These are phyloP conservation scores for Angomonas ambiguus DNA, from an alignment of 208 protist species.

Conservation along the genomic window DNA sequence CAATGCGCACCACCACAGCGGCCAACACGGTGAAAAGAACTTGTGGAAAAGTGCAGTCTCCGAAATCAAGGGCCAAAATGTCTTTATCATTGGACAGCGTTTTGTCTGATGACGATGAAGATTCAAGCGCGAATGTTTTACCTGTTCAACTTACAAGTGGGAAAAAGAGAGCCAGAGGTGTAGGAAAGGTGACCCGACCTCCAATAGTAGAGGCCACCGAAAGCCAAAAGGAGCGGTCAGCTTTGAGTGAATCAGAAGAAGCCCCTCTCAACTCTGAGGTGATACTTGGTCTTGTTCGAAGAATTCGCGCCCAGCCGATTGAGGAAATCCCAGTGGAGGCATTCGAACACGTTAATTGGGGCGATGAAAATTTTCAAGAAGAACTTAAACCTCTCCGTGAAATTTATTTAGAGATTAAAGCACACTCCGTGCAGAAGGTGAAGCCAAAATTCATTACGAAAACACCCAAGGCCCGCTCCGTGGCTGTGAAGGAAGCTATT, in stretches of 20 bases:
- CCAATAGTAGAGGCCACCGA: not conserved
- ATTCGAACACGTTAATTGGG: slow-evolving; percentile 46
- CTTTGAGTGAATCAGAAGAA: slow-evolving; percentile 24
- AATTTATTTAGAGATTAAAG: slow-evolving; percentile 60
- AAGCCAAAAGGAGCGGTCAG: not conserved
- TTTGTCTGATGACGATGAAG: not conserved
- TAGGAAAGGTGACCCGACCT: slow-evolving; percentile 1
- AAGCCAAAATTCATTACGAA: slow-evolving; percentile 11
- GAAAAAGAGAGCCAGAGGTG: slow-evolving; percentile 10
- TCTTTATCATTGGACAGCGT: slow-evolving; percentile 13
- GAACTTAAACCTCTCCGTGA: slow-evolving; percentile 29
- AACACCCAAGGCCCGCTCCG: slow-evolving; percentile 2
- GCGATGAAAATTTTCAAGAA: slow-evolving; percentile 38
- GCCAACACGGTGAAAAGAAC: slow-evolving; percentile 9
- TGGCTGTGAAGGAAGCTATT: slow-evolving; percentile 40
- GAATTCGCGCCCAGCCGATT: slow-evolving; percentile 20
- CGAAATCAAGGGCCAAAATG: not conserved
- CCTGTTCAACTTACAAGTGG: slow-evolving; percentile 2
- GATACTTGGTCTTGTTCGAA: slow-evolving; percentile 31
- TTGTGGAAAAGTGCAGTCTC: slow-evolving; percentile 8
- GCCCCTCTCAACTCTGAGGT: slow-evolving; percentile 40
- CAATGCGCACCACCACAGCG: slow-evolving; percentile 1
- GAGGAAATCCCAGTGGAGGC: slow-evolving; percentile 27
- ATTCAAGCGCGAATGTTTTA: not conserved
- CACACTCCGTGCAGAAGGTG: slow-evolving; percentile 19